Percentiles rank a stretch among this genome's conserved stretches.
Conservation (phyloP, 257 asterid genomes). For the Henckelia pumila region DNA sequence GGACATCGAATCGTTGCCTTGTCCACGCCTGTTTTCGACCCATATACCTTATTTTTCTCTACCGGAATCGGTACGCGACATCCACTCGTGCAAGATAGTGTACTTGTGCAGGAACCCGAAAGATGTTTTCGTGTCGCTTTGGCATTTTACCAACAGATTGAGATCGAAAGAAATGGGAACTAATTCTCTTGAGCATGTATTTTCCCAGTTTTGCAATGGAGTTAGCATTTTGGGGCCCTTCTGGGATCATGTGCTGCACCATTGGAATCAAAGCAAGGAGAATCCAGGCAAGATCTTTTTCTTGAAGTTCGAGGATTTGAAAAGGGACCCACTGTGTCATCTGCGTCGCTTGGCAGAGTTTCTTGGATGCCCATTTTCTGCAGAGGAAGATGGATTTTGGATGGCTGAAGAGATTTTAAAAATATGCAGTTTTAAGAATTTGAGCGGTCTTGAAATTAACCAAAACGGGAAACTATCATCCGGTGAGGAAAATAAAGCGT, state of each 20-base stretch:
- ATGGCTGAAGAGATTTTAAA: slow-evolving; percentile 32
- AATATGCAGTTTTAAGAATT: slow-evolving; percentile 38
- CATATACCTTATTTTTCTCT: slow-evolving; percentile 35
- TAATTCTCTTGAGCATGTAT: slow-evolving; percentile 22
- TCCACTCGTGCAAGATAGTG: slow-evolving; percentile 34
- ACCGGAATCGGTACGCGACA: slow-evolving; percentile 26
- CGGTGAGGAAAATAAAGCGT: slow-evolving; percentile 41
- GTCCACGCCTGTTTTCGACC: slow-evolving; percentile 38
- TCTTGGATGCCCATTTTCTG: slow-evolving; percentile 37
- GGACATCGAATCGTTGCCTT: slow-evolving; percentile 13
- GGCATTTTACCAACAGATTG: slow-evolving; percentile 26
- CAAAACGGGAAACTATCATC: slow-evolving; percentile 31
- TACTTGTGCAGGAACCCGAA: slow-evolving; percentile 53
- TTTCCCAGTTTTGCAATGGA: slow-evolving; percentile 42
- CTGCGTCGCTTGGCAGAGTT: slow-evolving; percentile 39
- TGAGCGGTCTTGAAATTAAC: slow-evolving; percentile 38
- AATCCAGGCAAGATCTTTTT: slow-evolving; percentile 31
- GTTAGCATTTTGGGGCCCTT: slow-evolving; percentile 32
- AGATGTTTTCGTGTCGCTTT: slow-evolving; percentile 49
- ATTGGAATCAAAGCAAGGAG: slow-evolving; percentile 36
- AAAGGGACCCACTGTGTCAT: slow-evolving; percentile 22
- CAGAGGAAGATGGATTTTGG: slow-evolving; percentile 35
- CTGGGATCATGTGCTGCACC: slow-evolving; percentile 47
- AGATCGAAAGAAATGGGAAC: too few species aligned
- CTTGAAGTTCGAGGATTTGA: slow-evolving; percentile 44